These are phyloP conservation scores for Gliomastix tumulicola DNA, from an alignment of 2,329 filamentous ascomycete species.

Conservation along the genomic window DNA sequence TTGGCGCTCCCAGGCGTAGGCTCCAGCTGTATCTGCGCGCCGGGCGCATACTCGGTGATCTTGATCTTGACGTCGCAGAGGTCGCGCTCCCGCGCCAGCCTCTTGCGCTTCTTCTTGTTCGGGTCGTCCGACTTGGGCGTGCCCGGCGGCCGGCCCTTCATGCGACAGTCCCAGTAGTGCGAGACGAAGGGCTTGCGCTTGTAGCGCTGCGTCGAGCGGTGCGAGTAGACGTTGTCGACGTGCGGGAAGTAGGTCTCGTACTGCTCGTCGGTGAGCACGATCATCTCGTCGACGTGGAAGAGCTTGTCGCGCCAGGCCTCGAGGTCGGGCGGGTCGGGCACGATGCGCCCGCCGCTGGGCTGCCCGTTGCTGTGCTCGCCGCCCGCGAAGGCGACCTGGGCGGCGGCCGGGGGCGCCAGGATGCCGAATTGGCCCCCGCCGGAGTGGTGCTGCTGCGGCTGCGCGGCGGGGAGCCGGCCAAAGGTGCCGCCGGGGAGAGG, in stretches of 20 bases:
- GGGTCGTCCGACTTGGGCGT: constrained; percentile 76
- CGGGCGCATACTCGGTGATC: constrained; percentile 71
- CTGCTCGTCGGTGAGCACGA: constrained; percentile 69
- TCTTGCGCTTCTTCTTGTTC: constrained; percentile 75
- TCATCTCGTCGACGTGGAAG: constrained; percentile 68
- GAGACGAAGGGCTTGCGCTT: constrained; percentile 78
- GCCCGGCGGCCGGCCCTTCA: constrained; percentile 72
- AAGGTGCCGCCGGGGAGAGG: too few species aligned
- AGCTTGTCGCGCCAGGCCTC: constrained; percentile 63
- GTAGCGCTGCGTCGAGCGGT: constrained; percentile 73
- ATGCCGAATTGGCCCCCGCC: constrained; percentile 36
- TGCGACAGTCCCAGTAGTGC: constrained; percentile 78
- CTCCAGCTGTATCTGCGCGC: constrained; percentile 28
- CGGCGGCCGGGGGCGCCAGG: constrained; percentile 22
- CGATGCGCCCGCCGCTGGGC: constrained; percentile 48
- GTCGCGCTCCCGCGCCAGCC: constrained; percentile 66
- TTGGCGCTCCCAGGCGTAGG: too few species aligned
- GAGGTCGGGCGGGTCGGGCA: constrained; percentile 61
- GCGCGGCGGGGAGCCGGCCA: too few species aligned
- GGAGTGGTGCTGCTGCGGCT: constrained; percentile 2
- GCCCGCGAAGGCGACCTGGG: constrained; percentile 14
- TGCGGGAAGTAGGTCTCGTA: constrained; percentile 79
- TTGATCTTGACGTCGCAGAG: constrained; percentile 86
- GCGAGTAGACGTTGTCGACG: constrained; percentile 79
- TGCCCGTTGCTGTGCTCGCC: constrained; percentile 11